These are phyloP conservation scores for Stevia rebaudiana DNA, from an alignment of 140 eudicot genomes.

Conservation along the genomic window DNA sequence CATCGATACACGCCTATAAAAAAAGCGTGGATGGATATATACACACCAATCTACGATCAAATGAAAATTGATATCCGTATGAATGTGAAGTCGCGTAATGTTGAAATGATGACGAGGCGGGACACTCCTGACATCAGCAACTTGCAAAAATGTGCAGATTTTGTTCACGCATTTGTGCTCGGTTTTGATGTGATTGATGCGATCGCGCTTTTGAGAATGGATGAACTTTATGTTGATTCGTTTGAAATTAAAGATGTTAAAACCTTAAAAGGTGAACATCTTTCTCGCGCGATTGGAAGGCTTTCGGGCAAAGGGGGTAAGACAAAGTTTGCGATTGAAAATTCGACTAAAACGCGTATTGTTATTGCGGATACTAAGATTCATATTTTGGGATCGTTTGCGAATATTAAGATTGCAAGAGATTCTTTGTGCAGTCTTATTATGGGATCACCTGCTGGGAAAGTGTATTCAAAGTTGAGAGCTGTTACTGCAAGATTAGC, in stretches of 20 bases:
- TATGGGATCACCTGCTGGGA: constrained; percentile 87
- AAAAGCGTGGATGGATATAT: constrained; percentile 83
- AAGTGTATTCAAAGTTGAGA: constrained; percentile 81
- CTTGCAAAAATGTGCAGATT: constrained; percentile 82
- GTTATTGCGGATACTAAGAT: constrained; percentile 78
- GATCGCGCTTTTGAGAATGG: constrained; percentile 57
- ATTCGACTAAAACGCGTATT: constrained; percentile 71
- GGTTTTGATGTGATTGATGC: constrained; percentile 79
- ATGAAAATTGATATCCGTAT: constrained; percentile 82
- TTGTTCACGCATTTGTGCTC: constrained; percentile 78
- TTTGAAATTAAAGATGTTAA: constrained; percentile 90
- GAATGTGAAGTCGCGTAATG: constrained; percentile 59
- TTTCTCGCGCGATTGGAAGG: constrained; percentile 84
- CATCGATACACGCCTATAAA: constrained; percentile 71
- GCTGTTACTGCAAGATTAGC: constrained; percentile 71
- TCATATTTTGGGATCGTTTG: constrained; percentile 73
- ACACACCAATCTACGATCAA: constrained; percentile 58
- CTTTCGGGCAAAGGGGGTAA: constrained; percentile 87
- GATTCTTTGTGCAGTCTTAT: constrained; percentile 74
- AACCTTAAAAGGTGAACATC: constrained; percentile 70
- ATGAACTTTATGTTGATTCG: constrained; percentile 75
- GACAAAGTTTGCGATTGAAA: constrained; percentile 80
- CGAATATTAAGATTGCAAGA: constrained; percentile 70
- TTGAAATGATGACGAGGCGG: constrained; percentile 66
- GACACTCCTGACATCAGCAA: constrained; percentile 77